Base-by-base conservation (phyloP, 345 rosid species). In the Brassica nigra region DNA sequence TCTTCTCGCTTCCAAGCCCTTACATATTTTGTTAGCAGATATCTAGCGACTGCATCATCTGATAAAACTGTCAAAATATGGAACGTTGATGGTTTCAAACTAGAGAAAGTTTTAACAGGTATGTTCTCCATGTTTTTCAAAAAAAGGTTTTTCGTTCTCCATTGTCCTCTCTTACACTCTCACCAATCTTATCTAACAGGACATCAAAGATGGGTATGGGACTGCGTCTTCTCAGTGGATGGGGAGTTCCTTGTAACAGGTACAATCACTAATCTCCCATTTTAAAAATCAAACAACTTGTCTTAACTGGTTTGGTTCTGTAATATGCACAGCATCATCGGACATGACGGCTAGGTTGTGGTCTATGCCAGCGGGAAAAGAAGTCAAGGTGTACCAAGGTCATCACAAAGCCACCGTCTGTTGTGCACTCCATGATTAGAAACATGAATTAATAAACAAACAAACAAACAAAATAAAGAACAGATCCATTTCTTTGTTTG, bases 141-240 rank as follows among this genome's bases (percentile, higher is more conserved):
- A 16, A 20, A 18, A 5, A 18, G 4, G 7, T 6, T 30, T 2
- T 29, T 68, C 2, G 7, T 67, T 47, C 75, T 63, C 20, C 39
- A 55, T 36, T 3, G 15, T 18, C 55, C 20, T 73, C 70, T 67
- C 57, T 33, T 47, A 80, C 62, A 70, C 18, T 18, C 5, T 37
- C 28, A 63, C 18, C 37, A 30, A 27, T 6, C 34, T 63, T 68
- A 62, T 47, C 42, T 15, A 78, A 68, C 84, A 92, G 99, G 99
- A 81, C 99, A 95, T 77, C 88, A 85, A 58, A 93, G 97, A 65
- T 95, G 99, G 98, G 97, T 95, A 0, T 93, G 98, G 99, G 98
- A 95, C 83, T 93, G 97, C 33, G 97, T 93, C 83, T 95, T 95
- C 86, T 95, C 98, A 2, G 99, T 93, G 12, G 99, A 95, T 75